These are phyloP conservation scores for Suillus clintonianus DNA, from an alignment of 768 basidiomycete genomes.

Conservation along the genomic window DNA sequence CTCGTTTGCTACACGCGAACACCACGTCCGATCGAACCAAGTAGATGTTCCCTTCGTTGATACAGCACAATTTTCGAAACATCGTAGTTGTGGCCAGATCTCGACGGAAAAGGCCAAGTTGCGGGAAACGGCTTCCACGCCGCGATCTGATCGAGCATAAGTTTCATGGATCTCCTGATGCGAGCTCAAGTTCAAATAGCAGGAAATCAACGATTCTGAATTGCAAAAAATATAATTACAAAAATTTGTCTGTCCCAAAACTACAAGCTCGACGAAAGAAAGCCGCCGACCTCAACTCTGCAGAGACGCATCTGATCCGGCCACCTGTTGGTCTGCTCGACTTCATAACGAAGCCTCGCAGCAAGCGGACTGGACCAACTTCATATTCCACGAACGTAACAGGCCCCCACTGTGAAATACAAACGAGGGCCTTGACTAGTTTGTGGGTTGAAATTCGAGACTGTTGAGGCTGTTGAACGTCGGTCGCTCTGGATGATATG, in stretches of 20 bases:
- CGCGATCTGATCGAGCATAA: too few species aligned
- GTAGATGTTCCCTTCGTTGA: too few species aligned
- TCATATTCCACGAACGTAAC: slow-evolving; percentile 75
- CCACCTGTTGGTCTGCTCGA: slow-evolving; percentile 45
- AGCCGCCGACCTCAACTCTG: slow-evolving; percentile 59
- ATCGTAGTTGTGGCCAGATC: too few species aligned
- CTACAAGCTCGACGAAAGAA: slow-evolving; percentile 53
- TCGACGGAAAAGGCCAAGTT: too few species aligned
- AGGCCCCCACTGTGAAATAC: slow-evolving; percentile 50
- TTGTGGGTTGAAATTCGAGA: slow-evolving; percentile 27
- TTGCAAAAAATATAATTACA: not conserved
- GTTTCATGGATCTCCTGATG: not conserved
- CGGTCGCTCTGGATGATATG: not conserved
- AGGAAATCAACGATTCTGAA: not conserved
- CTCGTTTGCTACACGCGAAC: too few species aligned
- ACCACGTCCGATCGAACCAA: too few species aligned
- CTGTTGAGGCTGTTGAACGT: not conserved
- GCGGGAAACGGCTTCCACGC: too few species aligned
- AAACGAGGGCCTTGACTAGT: slow-evolving; percentile 67
- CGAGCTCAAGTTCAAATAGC: not conserved
- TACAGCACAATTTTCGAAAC: too few species aligned
- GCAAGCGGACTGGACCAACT: slow-evolving; percentile 44
- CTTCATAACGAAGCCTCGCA: slow-evolving; percentile 58
- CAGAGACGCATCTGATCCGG: slow-evolving; percentile 47
- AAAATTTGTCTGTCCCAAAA: slow-evolving; percentile 60